Evolutionary conservation across 2,329 filamentous ascomycete species (phyloP), one percentile per base, ranked within the genome.

Genomic region (Sclerotinia subarctica): DNA sequence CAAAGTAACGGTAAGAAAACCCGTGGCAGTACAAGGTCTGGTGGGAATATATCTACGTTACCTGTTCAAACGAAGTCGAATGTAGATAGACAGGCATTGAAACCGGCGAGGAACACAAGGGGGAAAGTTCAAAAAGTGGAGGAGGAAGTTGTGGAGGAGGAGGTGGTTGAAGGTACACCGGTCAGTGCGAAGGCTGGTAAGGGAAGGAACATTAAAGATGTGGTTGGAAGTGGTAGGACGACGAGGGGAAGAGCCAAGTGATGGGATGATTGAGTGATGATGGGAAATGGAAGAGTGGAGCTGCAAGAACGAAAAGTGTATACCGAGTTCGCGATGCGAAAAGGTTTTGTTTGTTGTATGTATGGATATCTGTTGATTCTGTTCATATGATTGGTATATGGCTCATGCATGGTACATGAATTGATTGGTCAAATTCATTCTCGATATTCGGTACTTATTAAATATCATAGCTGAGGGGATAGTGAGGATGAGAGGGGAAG

Each of bases 221-320:
- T 47, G 10, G 51, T 58, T 35, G 52, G 21, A 7, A 35, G 24
- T 35, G 53, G 38, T 26, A 47, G 51, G 13, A 65, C 29, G 5
- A 65, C 51, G 15, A 63, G 59, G 47, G 59, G n/a, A 10, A 63
- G 59, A 21, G 46, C 59, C 19, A 63, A 51, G 46, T 63, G 32
- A n/a, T 24, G 17, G 29, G 5, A 11, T n/a, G 38, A 38, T 13
- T 38, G 32, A 7, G 13, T 10, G 19, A 57, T 21, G 53, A n/a
- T n/a, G 32, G 53, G 35, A 10, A 11, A 10, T 3, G n/a, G 19
- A 21, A 15, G 2, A 54, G 10, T 3, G 3, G 7, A 15, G 19
- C 5, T 21, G 19, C 21, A 54, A 29, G 32, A 11, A 54, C 21
- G 53, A 56, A 56, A 56, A 56, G 53, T 11, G 29, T 56, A 56